Evolutionary conservation across 2,329 filamentous ascomycete genomes (phyloP).

Genomic region (Chaetothyriales sp.): DNA sequence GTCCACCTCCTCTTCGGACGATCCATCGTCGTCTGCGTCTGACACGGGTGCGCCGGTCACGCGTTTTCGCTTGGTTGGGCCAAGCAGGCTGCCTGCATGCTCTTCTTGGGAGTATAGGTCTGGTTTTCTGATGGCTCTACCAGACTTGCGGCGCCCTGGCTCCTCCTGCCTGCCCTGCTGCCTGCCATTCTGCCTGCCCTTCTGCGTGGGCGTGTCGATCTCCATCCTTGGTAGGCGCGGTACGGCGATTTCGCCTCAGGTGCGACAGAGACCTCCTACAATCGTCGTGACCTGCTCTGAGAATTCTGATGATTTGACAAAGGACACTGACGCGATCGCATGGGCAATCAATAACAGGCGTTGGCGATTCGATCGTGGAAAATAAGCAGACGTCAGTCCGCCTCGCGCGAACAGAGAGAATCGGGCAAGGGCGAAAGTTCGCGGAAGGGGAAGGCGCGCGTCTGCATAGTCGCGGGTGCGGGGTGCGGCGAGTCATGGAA

Average conservation of each 20-base stretch:
- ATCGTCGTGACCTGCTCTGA: neutral
- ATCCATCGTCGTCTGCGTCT: conserved; percentile 19
- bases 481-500: neutral
- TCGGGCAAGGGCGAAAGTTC: neutral
- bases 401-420: neutral
- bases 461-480: neutral
- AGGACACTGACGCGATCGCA: neutral
- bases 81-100: conserved; percentile 20
- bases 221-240: conserved; percentile 1
- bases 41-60: conserved; percentile 25
- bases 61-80: conserved; percentile 39
- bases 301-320: neutral
- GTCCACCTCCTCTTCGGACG: conserved; percentile 19
- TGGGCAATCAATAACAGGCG: neutral
- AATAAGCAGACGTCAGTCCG: neutral
- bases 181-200: conserved; percentile 5
- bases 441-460: neutral
- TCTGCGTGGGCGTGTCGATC: conserved; percentile 13
- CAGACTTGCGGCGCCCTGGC: conserved; percentile 30
- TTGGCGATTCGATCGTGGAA: neutral
- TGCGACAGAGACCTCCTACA: neutral
- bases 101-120: conserved; percentile 28
- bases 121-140: conserved; percentile 30
- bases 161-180: conserved; percentile 11
- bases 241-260: neutral